Evolutionary conservation across 371 early-diverging fungal genomes (phyloP).

Genomic region (Catenaria anguillulae): DNA sequence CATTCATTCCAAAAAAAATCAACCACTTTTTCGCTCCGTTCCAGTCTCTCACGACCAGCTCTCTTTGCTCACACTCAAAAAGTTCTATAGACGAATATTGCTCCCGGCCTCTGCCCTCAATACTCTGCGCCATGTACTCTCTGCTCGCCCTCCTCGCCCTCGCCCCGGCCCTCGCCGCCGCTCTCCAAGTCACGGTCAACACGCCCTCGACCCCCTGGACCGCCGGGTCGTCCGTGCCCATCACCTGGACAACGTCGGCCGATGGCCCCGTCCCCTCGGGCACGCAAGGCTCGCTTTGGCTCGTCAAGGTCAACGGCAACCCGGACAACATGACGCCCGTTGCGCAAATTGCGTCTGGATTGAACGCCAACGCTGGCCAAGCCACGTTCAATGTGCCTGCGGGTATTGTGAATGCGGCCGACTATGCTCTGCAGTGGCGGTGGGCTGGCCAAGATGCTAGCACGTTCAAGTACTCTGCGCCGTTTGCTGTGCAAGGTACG

Average conservation of each 20-base stretch:
- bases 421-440: not conserved
- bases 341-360: not conserved
- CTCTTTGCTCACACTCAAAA: too few relatives aligned
- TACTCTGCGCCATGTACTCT: too few relatives aligned
- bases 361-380: not conserved
- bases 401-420: not conserved
- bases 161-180: not conserved
- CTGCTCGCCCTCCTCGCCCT: conserved; percentile 2
- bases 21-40: too few relatives aligned
- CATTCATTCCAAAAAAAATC: too few relatives aligned
- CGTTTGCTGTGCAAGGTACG: not conserved
- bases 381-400: not conserved
- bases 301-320: not conserved
- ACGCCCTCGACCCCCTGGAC: not conserved
- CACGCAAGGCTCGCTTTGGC: not conserved
- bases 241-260: conserved; percentile 1
- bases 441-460: not conserved
- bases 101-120: too few relatives aligned
- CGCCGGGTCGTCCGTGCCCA: not conserved
- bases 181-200: not conserved
- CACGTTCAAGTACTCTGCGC: not conserved
- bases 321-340: conserved; percentile 3
- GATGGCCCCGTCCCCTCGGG: not conserved
- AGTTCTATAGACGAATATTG: too few relatives aligned
- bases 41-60: too few relatives aligned